Conservation (phyloP, 129 eudicot species). For the Solidago caesia region DNA sequence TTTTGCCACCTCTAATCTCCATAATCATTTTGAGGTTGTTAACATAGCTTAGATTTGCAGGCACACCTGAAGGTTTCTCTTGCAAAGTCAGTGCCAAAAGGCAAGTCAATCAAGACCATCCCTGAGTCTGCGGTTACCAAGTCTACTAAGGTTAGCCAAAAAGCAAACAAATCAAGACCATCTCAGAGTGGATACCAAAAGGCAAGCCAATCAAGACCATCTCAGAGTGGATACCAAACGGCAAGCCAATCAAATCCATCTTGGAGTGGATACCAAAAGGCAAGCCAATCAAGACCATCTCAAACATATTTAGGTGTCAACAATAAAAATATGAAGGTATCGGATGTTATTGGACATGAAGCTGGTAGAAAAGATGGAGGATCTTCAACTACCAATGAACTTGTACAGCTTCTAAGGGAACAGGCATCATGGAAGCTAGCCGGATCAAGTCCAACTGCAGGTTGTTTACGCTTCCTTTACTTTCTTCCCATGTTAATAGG, state of each 20-base stretch:
- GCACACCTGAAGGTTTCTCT: conserved; percentile 61
- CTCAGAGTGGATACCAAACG: conserved; percentile 20
- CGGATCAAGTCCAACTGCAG: conserved; percentile 31
- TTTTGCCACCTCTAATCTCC: not conserved
- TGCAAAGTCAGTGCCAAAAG: conserved; percentile 50
- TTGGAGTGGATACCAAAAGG: conserved; percentile 16
- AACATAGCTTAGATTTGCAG: conserved; percentile 34
- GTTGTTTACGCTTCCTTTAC: conserved; percentile 23
- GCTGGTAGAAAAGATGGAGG: conserved; percentile 29
- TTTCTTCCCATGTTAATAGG: not conserved
- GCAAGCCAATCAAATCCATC: conserved; percentile 16
- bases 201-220: conserved; percentile 29
- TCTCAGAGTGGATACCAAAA: conserved; percentile 19
- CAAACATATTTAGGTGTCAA: conserved; percentile 23
- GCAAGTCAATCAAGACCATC: conserved; percentile 37
- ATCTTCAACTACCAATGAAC: conserved; percentile 61
- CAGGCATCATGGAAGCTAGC: conserved; percentile 55
- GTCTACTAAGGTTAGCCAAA: not conserved
- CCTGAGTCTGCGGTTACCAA: conserved; percentile 17
- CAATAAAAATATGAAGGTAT: conserved; percentile 28
- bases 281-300: conserved; percentile 25
- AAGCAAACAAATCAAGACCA: conserved; percentile 15
- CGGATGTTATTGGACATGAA: conserved; percentile 32
- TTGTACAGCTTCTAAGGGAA: conserved; percentile 64
- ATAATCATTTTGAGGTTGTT: not conserved